Base-by-base conservation (phyloP, 2,329 filamentous ascomycete species). In the Fonsecaea erecta region DNA sequence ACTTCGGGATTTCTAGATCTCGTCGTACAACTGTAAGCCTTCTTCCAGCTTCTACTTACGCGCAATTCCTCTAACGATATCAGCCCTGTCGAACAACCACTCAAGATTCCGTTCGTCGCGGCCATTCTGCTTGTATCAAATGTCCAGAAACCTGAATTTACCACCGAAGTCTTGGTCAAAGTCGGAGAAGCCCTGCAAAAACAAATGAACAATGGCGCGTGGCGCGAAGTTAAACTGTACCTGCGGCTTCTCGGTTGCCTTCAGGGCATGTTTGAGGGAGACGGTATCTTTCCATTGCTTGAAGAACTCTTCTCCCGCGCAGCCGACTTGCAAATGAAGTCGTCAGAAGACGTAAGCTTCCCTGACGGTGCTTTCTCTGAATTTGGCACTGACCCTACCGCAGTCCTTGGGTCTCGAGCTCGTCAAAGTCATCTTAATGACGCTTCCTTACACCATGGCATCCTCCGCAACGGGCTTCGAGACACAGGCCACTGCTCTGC, bases 61-160 rank as follows among this genome's bases (percentile, higher is more conserved):
- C 52, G 46, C 60, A 16, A n/a, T 40, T 37, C 21, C 43, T 52
- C 61, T 65, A 40, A 69, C 14, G 59, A 32, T 2, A 34, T 53
- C 65, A 87, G 85, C 70, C 84, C 90, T 51, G 77, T 92, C 37
- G 95, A 99, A 80, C 95, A 99, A 79, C 95, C 95, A 0, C 89
- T 99, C 77, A 98, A 98, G 83, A 96, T 93, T n/a, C 94, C 95
- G 0, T 98, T 97, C 75, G 85, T 96, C 40, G 93, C 93, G 9
- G 92, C 91, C 21, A 88, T 94, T 14, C 85, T 96, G 51, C 84
- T 97, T 64, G 85, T 92, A 63, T 85, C 89, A 70, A 97, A 98
- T 79, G 85, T 86, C 28, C 80, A 90, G 72, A 92, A 92, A 74
- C 83, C 90, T 3, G 90, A 95, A 70, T 83, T 96, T 37, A 86